A percentile compares a stretch with the other conserved stretches of the same genome.
phyloP scores from a whole-genome alignment of 1,284 basidiomycete species.

The Inonotus hispidus region DNA sequence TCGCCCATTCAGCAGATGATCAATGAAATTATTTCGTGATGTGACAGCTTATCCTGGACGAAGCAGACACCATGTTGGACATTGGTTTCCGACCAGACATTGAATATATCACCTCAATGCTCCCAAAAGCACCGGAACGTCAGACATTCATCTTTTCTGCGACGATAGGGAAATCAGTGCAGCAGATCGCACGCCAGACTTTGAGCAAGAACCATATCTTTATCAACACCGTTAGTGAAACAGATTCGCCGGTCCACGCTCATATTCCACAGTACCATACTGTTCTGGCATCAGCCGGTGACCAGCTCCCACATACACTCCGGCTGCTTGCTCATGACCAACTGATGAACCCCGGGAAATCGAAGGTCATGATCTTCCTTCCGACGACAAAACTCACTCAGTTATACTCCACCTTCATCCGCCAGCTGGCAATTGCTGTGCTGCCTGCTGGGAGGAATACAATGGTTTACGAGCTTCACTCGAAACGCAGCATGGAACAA shows the following conservation, averaged over 20 bases:
- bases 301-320: slow-evolving; percentile 79
- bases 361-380: slow-evolving; percentile 86
- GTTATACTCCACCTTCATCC: slow-evolving; percentile 64
- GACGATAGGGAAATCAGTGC: slow-evolving; percentile 63
- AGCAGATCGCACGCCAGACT: slow-evolving; percentile 50
- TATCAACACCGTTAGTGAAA: slow-evolving; percentile 55
- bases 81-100: slow-evolving; percentile 96
- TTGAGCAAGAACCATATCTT: slow-evolving; percentile 53
- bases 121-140: slow-evolving; percentile 66
- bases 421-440: slow-evolving; percentile 36
- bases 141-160: slow-evolving; percentile 98
- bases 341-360: slow-evolving; percentile 60
- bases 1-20: neutral
- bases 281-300: slow-evolving; percentile 55
- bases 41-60: slow-evolving; percentile 80
- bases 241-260: slow-evolving; percentile 59
- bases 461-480: slow-evolving; percentile 81
- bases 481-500: slow-evolving; percentile 62
- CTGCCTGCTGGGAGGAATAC: slow-evolving; percentile 50
- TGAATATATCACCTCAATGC: slow-evolving; percentile 61
- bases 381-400: slow-evolving; percentile 87
- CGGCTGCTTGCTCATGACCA: slow-evolving; percentile 89
- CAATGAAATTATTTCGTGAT: slow-evolving; percentile 9
- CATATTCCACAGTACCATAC: slow-evolving; percentile 87
- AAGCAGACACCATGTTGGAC: slow-evolving; percentile 93